These are phyloP conservation scores for Pyrus communis DNA, from an alignment of 306 rosid genomes.

Conservation along the genomic window DNA sequence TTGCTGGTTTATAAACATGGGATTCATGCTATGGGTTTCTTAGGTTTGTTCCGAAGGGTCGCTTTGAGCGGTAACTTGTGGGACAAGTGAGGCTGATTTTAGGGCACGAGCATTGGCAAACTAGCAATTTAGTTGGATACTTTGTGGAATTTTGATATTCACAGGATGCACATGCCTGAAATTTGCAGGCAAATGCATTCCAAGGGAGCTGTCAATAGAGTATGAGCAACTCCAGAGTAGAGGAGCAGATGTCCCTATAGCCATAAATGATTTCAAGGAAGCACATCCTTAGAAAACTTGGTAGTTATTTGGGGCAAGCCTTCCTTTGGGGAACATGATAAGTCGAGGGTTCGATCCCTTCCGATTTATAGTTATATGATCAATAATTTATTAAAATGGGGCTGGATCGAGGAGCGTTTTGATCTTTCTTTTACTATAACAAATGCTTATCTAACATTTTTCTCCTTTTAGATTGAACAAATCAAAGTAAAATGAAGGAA, in stretches of 20 bases:
- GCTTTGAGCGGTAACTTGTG: slow-evolving; percentile 61
- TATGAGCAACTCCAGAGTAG: slow-evolving; percentile 66
- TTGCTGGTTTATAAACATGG: slow-evolving; percentile 90
- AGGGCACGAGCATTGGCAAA: slow-evolving; percentile 83
- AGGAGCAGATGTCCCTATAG: slow-evolving; percentile 37
- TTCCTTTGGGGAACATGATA: neutral
- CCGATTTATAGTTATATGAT: neutral
- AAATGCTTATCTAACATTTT: no score
- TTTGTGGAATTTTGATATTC: slow-evolving; percentile 50
- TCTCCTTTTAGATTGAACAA: neutral
- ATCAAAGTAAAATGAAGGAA: no score
- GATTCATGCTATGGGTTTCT: slow-evolving; percentile 68
- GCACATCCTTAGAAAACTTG: slow-evolving; percentile 19
- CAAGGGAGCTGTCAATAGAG: slow-evolving; percentile 30
- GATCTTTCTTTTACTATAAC: neutral
- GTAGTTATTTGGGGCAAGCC: neutral
- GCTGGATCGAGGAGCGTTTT: neutral
- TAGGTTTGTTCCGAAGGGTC: slow-evolving; percentile 60
- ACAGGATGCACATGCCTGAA: slow-evolving; percentile 51
- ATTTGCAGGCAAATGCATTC: slow-evolving; percentile 35
- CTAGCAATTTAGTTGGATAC: slow-evolving; percentile 87
- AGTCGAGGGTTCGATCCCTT: neutral
- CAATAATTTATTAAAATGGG: neutral
- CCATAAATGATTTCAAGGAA: slow-evolving; percentile 41
- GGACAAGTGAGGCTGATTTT: slow-evolving; percentile 45